A percentile compares a stretch with the other conserved stretches of the same genome.
These are phyloP conservation scores for Scleroderma bovista DNA, from an alignment of 768 basidiomycete genomes.

Conservation along the genomic window DNA sequence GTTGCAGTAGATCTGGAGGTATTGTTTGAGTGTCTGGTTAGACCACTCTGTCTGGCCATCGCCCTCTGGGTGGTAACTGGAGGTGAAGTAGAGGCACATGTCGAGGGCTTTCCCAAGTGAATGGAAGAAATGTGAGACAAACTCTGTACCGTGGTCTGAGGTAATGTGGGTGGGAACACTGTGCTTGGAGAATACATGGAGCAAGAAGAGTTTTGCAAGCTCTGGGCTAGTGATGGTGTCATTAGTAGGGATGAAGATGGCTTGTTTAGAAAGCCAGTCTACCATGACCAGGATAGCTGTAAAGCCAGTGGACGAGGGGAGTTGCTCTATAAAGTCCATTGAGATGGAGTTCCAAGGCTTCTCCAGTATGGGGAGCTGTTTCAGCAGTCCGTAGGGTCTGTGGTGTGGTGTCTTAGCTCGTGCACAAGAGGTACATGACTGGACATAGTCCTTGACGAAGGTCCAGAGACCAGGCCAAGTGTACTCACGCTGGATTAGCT, in stretches of 20 bases:
- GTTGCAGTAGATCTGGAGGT: constrained; percentile 23
- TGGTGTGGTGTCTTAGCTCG: constrained; percentile 26
- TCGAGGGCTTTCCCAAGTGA: constrained; percentile 22
- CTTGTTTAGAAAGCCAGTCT: neutral
- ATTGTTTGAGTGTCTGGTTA: constrained; percentile 19
- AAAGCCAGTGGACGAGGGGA: constrained; percentile 32
- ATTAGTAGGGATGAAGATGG: constrained; percentile 8
- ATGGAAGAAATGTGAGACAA: constrained; percentile 30
- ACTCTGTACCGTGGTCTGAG: constrained; percentile 22
- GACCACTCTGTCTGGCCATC: constrained; percentile 15
- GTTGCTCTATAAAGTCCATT: constrained; percentile 29
- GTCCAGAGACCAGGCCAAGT: neutral
- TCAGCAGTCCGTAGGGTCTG: constrained; percentile 31
- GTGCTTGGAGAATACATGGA: constrained; percentile 19
- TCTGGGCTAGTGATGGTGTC: constrained; percentile 8
- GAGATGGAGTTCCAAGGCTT: constrained; percentile 20
- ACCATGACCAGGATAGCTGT: constrained; percentile 14
- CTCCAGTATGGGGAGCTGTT: constrained; percentile 19
- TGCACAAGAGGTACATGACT: constrained; percentile 31
- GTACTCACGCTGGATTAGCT: neutral
- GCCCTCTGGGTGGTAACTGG: constrained; percentile 2
- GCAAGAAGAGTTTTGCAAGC: constrained; percentile 2
- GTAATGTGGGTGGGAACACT: constrained; percentile 17
- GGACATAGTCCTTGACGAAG: constrained; percentile 10
- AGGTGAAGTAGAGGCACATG: constrained; percentile 20